These are phyloP conservation scores for Elsinoe ampelina DNA, from an alignment of 2,329 filamentous ascomycete genomes.

Conservation along the genomic window DNA sequence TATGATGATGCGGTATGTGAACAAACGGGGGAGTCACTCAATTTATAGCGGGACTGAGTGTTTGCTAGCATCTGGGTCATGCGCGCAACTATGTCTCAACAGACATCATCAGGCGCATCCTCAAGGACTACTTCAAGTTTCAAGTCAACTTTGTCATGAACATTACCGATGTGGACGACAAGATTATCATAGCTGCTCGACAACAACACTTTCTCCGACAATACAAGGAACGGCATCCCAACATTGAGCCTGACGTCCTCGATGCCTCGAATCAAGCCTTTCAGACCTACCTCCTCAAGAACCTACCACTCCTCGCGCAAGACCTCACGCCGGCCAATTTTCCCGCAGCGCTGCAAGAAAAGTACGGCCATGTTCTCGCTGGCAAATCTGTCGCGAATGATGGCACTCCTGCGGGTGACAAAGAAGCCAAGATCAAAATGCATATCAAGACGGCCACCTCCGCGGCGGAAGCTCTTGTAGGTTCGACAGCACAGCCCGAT, in stretches of 20 bases:
- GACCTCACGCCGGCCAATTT: slow-evolving; percentile 36
- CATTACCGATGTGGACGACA: slow-evolving; percentile 67
- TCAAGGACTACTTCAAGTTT: slow-evolving; percentile 75
- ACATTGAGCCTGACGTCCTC: slow-evolving; percentile 38
- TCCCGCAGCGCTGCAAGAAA: slow-evolving; percentile 38
- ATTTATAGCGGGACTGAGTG: slow-evolving; percentile 7
- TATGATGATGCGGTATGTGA: slow-evolving; percentile 57
- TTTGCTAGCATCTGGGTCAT: slow-evolving; percentile 58
- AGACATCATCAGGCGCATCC: slow-evolving; percentile 75
- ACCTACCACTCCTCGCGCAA: slow-evolving; percentile 45
- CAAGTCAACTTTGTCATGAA: slow-evolving; percentile 86
- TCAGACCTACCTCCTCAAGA: slow-evolving; percentile 55
- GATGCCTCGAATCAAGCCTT: slow-evolving; percentile 45
- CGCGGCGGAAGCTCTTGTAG: slow-evolving; percentile 43
- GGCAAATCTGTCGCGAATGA: slow-evolving; percentile 47
- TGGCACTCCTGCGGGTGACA: slow-evolving; percentile 53
- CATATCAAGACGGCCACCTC: slow-evolving; percentile 57
- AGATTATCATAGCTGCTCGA: slow-evolving; percentile 57
- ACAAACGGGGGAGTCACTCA: not conserved
- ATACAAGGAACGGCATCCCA: slow-evolving; percentile 46
- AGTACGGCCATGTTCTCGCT: slow-evolving; percentile 46
- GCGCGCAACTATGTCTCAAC: slow-evolving; percentile 85
- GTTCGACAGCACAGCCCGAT: slow-evolving; percentile 23
- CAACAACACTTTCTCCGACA: slow-evolving; percentile 69
- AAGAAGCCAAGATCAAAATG: slow-evolving; percentile 84